phyloP scores from a whole-genome alignment of 192 early-diverging fungal species.

The Backusella psychrophila region DNA sequence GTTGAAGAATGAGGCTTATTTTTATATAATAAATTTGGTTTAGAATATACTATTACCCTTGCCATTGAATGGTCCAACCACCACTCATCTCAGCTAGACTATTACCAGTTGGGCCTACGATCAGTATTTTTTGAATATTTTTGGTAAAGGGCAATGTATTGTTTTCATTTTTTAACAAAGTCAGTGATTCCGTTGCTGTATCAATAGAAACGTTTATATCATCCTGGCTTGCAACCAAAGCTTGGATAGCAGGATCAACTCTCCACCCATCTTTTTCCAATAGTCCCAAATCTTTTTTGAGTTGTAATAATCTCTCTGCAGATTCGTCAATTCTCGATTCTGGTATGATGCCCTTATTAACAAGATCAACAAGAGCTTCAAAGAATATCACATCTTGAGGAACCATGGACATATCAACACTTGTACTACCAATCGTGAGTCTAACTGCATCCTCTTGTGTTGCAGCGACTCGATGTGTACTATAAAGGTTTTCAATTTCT shows the following conservation, averaged over 20 bases:
- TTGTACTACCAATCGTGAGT: conserved; percentile 44
- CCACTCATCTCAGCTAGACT: conserved; percentile 51
- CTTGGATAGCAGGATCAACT: conserved; percentile 33
- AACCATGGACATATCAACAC: conserved; percentile 64
- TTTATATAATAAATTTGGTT: not conserved
- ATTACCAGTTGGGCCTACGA: conserved; percentile 59
- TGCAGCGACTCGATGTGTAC: conserved; percentile 40
- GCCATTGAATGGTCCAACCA: conserved; percentile 66
- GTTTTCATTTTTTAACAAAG: conserved; percentile 55
- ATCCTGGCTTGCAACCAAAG: conserved; percentile 45
- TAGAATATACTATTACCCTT: conserved; percentile 32
- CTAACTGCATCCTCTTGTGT: conserved; percentile 42
- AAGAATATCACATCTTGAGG: conserved; percentile 55
- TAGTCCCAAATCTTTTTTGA: conserved; percentile 66
- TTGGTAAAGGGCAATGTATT: conserved; percentile 45
- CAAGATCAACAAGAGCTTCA: conserved; percentile 35
- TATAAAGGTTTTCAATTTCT: conserved; percentile 53
- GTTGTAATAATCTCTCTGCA: conserved; percentile 54
- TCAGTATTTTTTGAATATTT: conserved; percentile 40
- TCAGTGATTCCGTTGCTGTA: conserved; percentile 54
- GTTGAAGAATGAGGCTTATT: not conserved
- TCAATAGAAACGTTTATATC: conserved; percentile 48
- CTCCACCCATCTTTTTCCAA: conserved; percentile 42
- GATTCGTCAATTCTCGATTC: conserved; percentile 48
- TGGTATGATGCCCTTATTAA: conserved; percentile 34